These are phyloP conservation scores for Apiotrichum domesticum DNA, from an alignment of 1,284 basidiomycete genomes.

Conservation along the genomic window DNA sequence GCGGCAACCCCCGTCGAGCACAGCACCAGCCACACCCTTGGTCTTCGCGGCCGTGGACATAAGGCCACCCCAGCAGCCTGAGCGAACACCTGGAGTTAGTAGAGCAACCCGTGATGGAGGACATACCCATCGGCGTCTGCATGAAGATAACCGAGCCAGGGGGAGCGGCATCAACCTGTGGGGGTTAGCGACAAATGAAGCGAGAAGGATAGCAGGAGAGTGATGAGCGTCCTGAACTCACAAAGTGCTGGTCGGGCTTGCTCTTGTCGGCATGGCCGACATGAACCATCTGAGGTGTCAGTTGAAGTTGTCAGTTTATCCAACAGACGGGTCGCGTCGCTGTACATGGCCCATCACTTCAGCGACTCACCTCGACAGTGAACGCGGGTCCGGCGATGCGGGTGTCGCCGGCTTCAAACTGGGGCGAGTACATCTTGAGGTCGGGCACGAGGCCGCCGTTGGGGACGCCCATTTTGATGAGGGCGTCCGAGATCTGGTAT, in stretches of 20 bases:
- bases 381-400: constrained; percentile 71
- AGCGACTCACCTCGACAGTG: constrained; percentile 60
- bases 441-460: constrained; percentile 80
- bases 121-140: constrained; percentile 63
- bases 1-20: constrained; percentile 49
- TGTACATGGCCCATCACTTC: no score
- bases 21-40: constrained; percentile 43
- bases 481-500: constrained; percentile 73
- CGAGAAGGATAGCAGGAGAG: not conserved
- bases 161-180: constrained; percentile 62
- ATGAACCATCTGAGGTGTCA: constrained; percentile 57
- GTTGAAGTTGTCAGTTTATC: not conserved
- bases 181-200: not conserved
- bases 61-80: constrained; percentile 46
- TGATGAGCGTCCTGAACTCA: constrained; percentile 3
- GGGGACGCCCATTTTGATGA: constrained; percentile 70
- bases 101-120: not conserved
- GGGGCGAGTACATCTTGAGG: constrained; percentile 58
- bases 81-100: constrained; percentile 22
- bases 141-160: constrained; percentile 67
- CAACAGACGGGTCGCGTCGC: no score
- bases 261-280: constrained; percentile 60
- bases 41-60: constrained; percentile 49
- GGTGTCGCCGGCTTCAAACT: constrained; percentile 47
- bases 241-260: constrained; percentile 68